Base-by-base conservation (phyloP, 139 green algal genomes). In the Tetratostichococcus sp. region DNA sequence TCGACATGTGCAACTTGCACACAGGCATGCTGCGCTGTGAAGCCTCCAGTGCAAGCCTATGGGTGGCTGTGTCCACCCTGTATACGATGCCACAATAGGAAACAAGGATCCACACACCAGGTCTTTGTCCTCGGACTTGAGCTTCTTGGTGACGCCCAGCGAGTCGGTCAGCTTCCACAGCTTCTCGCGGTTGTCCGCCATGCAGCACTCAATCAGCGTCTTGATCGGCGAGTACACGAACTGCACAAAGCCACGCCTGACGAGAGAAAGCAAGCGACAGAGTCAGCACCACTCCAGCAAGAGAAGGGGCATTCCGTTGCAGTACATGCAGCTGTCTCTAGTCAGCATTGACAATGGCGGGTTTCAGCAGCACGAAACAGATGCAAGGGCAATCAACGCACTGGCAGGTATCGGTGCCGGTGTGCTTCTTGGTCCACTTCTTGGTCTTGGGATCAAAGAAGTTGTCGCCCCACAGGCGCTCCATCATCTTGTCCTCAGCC, bases 211-310 rank as follows among this genome's bases (percentile, higher is more conserved):
- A 73, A 99, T 98, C 57, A 98, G 88, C 66, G 85, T 87, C 80
- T 91, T 91, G 87, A 99, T 98, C 78, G 95, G 95, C 67, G 98
- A 88, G 83, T 98, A 99, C 85, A 94, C 92, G 87, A 99, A 99
- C 86, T 98, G 94, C 67, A 95, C 91, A 83, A 99, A 99, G 69
- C 93, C 95, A 76, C 95, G 94, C 88, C 91, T 88, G 50, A 6
- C 11, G 11, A 50, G 8, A 50, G 39, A 6, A 50, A 50, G 39
- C 11, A 50, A 50, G 39, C 39, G n/a, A 50, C 39, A 50, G 39
- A 6, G 8, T 21, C 39, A 50, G 6, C 8, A 50, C 8, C 11
- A 50, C 39, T 6, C 6, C 11, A 50, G 39, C 11, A 11, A 21
- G 8, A 50, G 39, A 50, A 50, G 39, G n/a, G n/a, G n/a, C n/a